These are phyloP conservation scores for Stygiomarasmius scandens DNA, from an alignment of 1,284 basidiomycete species.

Conservation along the genomic window DNA sequence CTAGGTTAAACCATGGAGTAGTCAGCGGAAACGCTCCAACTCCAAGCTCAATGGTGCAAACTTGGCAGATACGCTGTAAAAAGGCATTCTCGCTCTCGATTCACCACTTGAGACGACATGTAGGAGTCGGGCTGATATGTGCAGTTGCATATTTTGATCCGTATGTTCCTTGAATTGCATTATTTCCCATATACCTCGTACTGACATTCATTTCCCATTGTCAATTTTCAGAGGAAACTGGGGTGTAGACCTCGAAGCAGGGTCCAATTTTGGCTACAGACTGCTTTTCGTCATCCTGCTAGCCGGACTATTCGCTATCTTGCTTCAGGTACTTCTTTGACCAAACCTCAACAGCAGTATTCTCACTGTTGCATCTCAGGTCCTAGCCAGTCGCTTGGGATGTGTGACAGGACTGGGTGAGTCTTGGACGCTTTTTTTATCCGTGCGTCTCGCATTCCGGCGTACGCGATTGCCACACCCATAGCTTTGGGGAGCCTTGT, in stretches of 20 bases:
- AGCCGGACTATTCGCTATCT: constrained; percentile 81
- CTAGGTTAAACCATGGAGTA: too few species aligned
- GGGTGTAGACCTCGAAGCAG: constrained; percentile 77
- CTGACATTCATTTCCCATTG: too few species aligned
- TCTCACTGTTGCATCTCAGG: constrained; percentile 35
- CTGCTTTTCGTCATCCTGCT: constrained; percentile 87
- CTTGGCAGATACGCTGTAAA: too few species aligned
- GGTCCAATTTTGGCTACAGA: constrained; percentile 80
- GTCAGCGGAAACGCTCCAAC: too few species aligned
- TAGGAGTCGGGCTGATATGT: constrained; percentile 62
- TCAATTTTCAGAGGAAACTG: constrained; percentile 81
- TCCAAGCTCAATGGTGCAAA: too few species aligned
- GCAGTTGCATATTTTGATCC: constrained; percentile 71
- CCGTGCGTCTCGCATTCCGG: too few species aligned
- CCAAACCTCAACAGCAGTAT: neutral
- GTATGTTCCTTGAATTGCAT: constrained; percentile 35
- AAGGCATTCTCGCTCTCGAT: constrained; percentile 2
- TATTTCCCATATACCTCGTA: neutral
- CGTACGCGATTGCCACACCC: too few species aligned
- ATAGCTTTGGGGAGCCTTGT: too few species aligned
- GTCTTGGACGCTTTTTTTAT: too few species aligned
- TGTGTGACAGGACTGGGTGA: constrained; percentile 72
- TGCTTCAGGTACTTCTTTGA: constrained; percentile 60
- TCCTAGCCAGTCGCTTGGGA: constrained; percentile 63
- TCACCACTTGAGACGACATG: constrained; percentile 55